phyloP scores from a whole-genome alignment of 306 rosid genomes.

The Vicia faba region DNA sequence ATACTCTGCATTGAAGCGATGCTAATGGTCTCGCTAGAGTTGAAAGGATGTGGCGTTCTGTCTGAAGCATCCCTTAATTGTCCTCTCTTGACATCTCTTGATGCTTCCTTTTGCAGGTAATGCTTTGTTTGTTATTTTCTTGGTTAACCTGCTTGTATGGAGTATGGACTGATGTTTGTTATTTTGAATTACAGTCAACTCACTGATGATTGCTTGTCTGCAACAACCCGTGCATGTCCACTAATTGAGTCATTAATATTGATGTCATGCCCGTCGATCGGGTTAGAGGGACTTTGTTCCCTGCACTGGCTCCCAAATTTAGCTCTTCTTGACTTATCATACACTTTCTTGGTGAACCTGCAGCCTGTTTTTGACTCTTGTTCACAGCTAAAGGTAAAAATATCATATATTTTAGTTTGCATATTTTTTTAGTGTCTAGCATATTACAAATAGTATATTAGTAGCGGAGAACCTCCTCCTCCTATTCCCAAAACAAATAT shows the following conservation, averaged over 20 bases:
- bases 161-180: conserved; percentile 38
- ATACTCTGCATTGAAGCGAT: conserved; percentile 73
- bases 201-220: conserved; percentile 84
- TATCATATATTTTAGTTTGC: neutral
- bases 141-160: conserved; percentile 29
- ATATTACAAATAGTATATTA: neutral
- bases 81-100: conserved; percentile 84
- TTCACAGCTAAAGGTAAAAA: conserved; percentile 73
- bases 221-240: conserved; percentile 85
- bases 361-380: conserved; percentile 91
- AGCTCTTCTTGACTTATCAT: conserved; percentile 81
- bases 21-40: conserved; percentile 79
- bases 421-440: neutral
- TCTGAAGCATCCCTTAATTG: conserved; percentile 90
- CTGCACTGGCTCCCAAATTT: conserved; percentile 67
- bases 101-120: conserved; percentile 98
- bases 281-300: conserved; percentile 81
- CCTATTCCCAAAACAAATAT: neutral
- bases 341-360: conserved; percentile 85
- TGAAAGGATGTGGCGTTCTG: conserved; percentile 95
- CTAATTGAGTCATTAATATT: conserved; percentile 82
- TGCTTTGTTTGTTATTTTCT: conserved; percentile 30
- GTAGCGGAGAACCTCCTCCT: neutral
- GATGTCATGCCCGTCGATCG: conserved; percentile 93
- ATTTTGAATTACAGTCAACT: conserved; percentile 70